A percentile compares a stretch with the other conserved stretches of the same genome.
These are phyloP conservation scores for Neckera pumila DNA, from an alignment of 225 moss, liverwort and hornwort species.

Conservation along the genomic window DNA sequence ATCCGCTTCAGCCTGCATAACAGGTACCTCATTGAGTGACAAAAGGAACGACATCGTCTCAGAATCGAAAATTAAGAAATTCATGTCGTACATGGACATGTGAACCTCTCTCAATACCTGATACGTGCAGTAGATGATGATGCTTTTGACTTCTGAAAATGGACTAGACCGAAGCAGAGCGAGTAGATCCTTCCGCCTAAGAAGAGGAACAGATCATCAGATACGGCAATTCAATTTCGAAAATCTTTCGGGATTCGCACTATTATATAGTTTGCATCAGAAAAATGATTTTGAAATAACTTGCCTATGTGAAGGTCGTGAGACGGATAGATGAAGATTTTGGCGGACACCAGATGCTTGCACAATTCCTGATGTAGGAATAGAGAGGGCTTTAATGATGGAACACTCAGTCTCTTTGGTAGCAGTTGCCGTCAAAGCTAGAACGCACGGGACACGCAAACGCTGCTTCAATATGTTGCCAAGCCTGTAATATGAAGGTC, in stretches of 20 bases:
- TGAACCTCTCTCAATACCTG: constrained; percentile 33
- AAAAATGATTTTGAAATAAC: not conserved
- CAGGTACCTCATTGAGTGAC: not conserved
- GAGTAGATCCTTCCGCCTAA: constrained; percentile 65
- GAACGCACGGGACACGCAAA: constrained; percentile 59
- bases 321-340: constrained; percentile 69
- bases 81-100: not conserved
- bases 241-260: not conserved
- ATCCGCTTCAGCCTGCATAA: constrained; percentile 71
- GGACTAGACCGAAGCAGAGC: constrained; percentile 59
- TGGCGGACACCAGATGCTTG: constrained; percentile 54
- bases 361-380: constrained; percentile 50
- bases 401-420: constrained; percentile 71
- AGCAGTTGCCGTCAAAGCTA: constrained; percentile 93
- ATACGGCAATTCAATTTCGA: not conserved
- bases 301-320: constrained; percentile 56
- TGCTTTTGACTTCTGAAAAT: constrained; percentile 55
- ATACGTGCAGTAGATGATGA: constrained; percentile 88
- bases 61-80: not conserved
- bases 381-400: constrained; percentile 54
- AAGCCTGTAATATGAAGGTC: constrained; percentile 83
- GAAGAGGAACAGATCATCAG: not conserved
- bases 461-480: constrained; percentile 65
- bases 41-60: not conserved
- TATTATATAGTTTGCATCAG: not conserved